These are phyloP conservation scores for Nannizziopsis arthrosporioides DNA, from an alignment of 2,329 filamentous ascomycete genomes.

Conservation along the genomic window DNA sequence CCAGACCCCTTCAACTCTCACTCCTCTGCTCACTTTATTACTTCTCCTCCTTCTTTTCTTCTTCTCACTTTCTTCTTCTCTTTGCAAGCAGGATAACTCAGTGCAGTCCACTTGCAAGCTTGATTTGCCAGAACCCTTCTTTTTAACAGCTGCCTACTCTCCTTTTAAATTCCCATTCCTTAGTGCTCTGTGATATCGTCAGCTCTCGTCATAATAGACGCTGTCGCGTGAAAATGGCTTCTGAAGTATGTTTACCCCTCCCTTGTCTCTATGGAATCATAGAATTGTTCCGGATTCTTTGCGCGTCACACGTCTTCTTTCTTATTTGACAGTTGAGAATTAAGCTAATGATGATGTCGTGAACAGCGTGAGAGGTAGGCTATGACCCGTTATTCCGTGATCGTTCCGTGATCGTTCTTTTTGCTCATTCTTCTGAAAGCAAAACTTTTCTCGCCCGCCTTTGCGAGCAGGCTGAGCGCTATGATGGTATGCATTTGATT, in stretches of 20 bases:
- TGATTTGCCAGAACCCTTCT: background rate
- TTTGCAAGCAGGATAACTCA: conserved; percentile 4
- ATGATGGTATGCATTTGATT: conserved; percentile 60
- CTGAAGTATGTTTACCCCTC: conserved; percentile 44
- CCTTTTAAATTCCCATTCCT: background rate
- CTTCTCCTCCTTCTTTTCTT: background rate
- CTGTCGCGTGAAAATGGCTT: conserved; percentile 42
- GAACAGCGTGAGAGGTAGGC: conserved; percentile 57
- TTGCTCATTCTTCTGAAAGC: conserved; percentile 45
- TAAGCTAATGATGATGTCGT: conserved; percentile 20
- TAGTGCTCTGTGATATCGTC: conserved; percentile 10
- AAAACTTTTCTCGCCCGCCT: conserved; percentile 99
- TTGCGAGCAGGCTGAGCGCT: conserved; percentile 99
- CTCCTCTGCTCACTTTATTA: background rate
- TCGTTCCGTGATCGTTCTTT: background rate
- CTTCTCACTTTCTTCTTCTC: background rate
- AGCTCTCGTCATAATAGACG: conserved; percentile 10
- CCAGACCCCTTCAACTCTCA: conserved; percentile 7
- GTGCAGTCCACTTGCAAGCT: background rate
- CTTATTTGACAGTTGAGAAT: conserved; percentile 18
- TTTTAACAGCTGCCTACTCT: background rate
- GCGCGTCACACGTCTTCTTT: conserved; percentile 11
- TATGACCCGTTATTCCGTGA: conserved; percentile 20
- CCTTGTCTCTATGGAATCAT: conserved; percentile 9
- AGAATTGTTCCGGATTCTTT: no score